Conservation (phyloP, 108 stramenopile species). For the Skeletonema marinoi region DNA sequence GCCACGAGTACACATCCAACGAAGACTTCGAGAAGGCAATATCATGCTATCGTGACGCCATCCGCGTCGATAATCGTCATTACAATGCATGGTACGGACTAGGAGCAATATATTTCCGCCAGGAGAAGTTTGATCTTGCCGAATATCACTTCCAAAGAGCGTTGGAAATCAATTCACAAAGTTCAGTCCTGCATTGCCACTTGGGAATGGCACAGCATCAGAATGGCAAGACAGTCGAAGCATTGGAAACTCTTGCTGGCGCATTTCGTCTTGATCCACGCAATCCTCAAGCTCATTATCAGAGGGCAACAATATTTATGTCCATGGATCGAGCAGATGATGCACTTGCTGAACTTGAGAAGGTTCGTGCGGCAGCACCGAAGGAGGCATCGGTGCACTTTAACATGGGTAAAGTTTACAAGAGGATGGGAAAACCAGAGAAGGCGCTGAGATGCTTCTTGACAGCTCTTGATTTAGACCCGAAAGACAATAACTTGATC, state of each 20-base stretch:
- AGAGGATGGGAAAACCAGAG: constrained; percentile 87
- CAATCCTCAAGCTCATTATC: constrained; percentile 96
- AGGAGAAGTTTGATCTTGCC: constrained; percentile 95
- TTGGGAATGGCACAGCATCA: constrained; percentile 94
- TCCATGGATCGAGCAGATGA: constrained; percentile 87
- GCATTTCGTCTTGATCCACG: constrained; percentile 86
- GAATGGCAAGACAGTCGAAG: constrained; percentile 86
- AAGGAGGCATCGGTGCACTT: constrained; percentile 94
- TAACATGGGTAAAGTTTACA: constrained; percentile 94
- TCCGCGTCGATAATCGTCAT: constrained; percentile 86
- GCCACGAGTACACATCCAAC: constrained; percentile 96
- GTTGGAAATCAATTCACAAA: constrained; percentile 84
- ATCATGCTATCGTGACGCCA: constrained; percentile 89
- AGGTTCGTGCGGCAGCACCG: constrained; percentile 91
- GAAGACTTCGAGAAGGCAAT: constrained; percentile 97
- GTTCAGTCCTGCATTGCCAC: constrained; percentile 91
- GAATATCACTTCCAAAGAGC: constrained; percentile 96
- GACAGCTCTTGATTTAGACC: constrained; percentile 94
- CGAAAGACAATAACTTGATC: constrained; percentile 94
- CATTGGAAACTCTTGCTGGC: constrained; percentile 85
- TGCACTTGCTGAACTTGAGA: constrained; percentile 87
- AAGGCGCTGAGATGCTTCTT: constrained; percentile 93
- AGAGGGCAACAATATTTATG: constrained; percentile 92
- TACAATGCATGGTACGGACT: constrained; percentile 96
- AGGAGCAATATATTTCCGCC: constrained; percentile 96